Evolutionary conservation across 1,139 yeast species (phyloP), one percentile per base, ranked within the genome.

Genomic region (Geotrichum histeridarum): DNA sequence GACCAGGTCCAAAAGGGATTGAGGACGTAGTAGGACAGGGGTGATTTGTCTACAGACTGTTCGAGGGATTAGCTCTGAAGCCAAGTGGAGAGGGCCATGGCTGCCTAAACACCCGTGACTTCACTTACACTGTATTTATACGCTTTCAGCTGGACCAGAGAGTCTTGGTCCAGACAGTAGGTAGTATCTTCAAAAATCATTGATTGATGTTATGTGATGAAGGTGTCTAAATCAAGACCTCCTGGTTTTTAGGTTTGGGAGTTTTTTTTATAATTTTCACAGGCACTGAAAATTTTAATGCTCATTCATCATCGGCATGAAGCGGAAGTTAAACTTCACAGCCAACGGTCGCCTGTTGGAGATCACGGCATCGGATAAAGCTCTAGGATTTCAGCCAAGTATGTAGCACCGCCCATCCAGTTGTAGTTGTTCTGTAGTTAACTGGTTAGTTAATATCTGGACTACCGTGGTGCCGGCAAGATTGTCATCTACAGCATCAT

Each of bases 1-100:
- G 83, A 81, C 63, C 74, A 73, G 59, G 79, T 77, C 93, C 93
- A 86, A 77, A 85, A 86, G 63, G 77, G 81, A 67, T 84, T 84
- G 61, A 86, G 75, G 7, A 86, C 69, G 63, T 78, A 80, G 65
- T 79, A 77, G 27, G 91, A 83, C 51, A 83, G 72, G 44, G 81
- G 69, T 12, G 90, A 83, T 60, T 83, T 83, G 67, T 86, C 94
- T 60, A 83, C 86, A 12, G 87, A 77, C 61, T 73, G 12, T 5
- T 22, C 12, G 8, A 27, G 43, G 43, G 22, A 17, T 38, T 14
- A n/a, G 15, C 32, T 14, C 18, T 41, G 12, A 14, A 41, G 32
- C 43, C 7, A 35, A 12, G 38, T 12, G 14, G 14, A 12, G 5
- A 27, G 3, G 15, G 30, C 7, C 12, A n/a, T 8, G 39, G 37